Conservation (phyloP, 2,329 filamentous ascomycete species). For the Apiospora aurea region DNA sequence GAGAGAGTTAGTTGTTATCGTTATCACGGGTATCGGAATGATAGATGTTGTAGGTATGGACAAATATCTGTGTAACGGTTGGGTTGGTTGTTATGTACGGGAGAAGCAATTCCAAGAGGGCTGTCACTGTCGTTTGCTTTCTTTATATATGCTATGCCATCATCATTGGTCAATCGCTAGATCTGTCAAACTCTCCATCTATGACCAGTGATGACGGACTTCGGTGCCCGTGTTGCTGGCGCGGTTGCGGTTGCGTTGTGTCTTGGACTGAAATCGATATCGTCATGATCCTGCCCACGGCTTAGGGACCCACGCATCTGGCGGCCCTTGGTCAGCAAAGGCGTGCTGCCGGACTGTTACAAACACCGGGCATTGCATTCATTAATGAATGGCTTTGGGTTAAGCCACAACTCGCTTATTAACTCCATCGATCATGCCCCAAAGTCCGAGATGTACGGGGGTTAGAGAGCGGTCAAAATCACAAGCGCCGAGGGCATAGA, state of each 20-base stretch:
- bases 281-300: not conserved
- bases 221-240: not conserved
- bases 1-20: not conserved
- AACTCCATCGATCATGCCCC: not conserved
- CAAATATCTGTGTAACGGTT: accelerated
- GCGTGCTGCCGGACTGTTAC: not conserved
- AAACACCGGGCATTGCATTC: not conserved
- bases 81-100: not conserved
- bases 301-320: not conserved
- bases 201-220: constrained; percentile 11
- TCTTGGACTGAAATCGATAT: constrained; percentile 5
- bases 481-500: not conserved
- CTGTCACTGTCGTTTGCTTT: not conserved
- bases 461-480: not conserved
- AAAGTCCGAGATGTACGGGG: not conserved
- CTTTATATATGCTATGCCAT: not conserved
- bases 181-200: not conserved
- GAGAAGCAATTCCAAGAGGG: not conserved
- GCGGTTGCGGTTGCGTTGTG: not conserved
- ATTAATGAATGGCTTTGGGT: not conserved
- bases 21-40: no score
- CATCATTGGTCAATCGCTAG: not conserved
- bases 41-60: not conserved
- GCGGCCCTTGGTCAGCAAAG: not conserved
- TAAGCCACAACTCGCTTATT: not conserved